Evolutionary conservation across 495 filamentous ascomycete genomes (phyloP), one percentile per base, ranked within the genome.

Genomic region (Articulospora tetracladia): DNA sequence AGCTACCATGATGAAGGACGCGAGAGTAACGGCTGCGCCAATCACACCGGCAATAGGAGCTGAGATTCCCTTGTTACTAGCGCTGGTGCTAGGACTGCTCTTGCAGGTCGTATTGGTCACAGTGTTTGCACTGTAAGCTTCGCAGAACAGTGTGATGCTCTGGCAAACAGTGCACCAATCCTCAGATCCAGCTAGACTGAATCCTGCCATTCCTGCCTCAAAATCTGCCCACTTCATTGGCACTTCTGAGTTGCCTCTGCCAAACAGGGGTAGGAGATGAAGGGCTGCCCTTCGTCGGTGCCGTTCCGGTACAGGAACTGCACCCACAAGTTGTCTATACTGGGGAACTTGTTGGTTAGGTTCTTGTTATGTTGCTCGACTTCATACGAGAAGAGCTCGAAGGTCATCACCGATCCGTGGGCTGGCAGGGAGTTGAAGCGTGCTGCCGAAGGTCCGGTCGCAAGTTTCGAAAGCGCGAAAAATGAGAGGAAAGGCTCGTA

Each of bases 291-390:
- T 15, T 73, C 68, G 25, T 74, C 72, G 3, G 87, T 88, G 30
- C 85, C 86, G 61, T 91, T 91, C 61, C 83, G 84, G 73, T 89
- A 81, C 19, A 87, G 68, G 69, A 89, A 87, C 13, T 87, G 79
- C 30, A 91, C 83, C 59, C 75, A 82, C 19, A 91, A 72, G 36
- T 86, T 74, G 7, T 76, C 68, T 3, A 63, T 65, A 10, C 65
- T 66, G 0, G 87, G 85, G 50, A 58, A 68, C 20, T 30, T 24
- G 3, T 25, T 20, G n/a, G 24, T 49, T 7, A 30, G 15, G 47
- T 30, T 53, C 76, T 83, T 34, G 65, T 61, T 1, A 64, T 62
- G 23, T 24, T 72, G 56, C 6, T 60, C 7, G 61, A 66, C 17
- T 58, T 68, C 44, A 67, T 73, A 55, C 55, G 83, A 86, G 71